Percentiles rank a stretch among this genome's conserved stretches.
phyloP scores from a whole-genome alignment of 169 alveolate species.

The Plasmodium vivax region DNA sequence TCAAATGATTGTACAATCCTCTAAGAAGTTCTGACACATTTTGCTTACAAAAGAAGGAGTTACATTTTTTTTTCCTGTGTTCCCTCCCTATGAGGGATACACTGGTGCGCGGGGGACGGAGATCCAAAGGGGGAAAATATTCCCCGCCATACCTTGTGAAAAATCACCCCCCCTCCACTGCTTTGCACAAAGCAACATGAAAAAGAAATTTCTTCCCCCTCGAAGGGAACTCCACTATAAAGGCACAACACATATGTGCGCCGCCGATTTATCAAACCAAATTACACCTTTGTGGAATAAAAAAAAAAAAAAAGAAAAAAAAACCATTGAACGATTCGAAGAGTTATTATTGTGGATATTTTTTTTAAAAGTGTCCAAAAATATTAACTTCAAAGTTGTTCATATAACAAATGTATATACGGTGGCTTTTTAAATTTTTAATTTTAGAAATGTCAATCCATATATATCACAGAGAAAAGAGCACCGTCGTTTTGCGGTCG shows the following conservation, averaged over 20 bases:
- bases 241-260: not conserved
- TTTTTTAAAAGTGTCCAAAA: conserved; percentile 10
- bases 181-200: not conserved
- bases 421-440: conserved; percentile 74
- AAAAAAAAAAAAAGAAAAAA: too few species aligned
- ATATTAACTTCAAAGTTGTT: conserved; percentile 71
- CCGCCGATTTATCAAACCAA: not conserved
- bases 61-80: not conserved
- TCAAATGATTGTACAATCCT: conserved; percentile 65
- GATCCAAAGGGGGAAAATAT: not conserved
- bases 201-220: not conserved
- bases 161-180: not conserved
- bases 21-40: conserved; percentile 71
- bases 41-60: conserved; percentile 2
- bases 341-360: conserved; percentile 44
- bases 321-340: conserved; percentile 72
- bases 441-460: conserved; percentile 76
- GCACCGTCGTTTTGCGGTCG: not conserved
- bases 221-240: not conserved
- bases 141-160: not conserved
- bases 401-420: conserved; percentile 75
- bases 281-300: not conserved
- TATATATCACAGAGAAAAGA: conserved; percentile 55
- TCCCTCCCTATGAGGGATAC: not conserved
- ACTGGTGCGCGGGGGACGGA: not conserved